Evolutionary conservation across 225 moss, liverwort and hornwort species (phyloP).

Genomic region (Bryum argenteum): DNA sequence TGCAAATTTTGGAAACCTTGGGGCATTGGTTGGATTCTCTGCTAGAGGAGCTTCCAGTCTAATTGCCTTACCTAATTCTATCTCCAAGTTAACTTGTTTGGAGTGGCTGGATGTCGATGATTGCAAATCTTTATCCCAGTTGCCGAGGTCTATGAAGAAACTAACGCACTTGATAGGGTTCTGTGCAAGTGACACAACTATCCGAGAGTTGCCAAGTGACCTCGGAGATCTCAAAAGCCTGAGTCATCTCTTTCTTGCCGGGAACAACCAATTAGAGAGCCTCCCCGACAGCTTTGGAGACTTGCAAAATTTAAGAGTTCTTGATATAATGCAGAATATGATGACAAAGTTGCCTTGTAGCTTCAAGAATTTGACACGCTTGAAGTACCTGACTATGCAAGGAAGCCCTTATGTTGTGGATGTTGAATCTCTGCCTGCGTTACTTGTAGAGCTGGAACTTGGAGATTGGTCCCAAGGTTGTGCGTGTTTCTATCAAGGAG

Average conservation of each 20-base stretch:
- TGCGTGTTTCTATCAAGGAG: constrained; percentile 14
- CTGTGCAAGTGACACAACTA: no score
- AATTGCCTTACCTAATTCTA: constrained; percentile 28
- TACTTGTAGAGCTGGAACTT: constrained; percentile 35
- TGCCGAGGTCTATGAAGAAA: constrained; percentile 35
- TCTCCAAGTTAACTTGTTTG: constrained; percentile 35
- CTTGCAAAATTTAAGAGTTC: constrained; percentile 7
- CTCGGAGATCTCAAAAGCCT: constrained; percentile 31
- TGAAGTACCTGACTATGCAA: constrained; percentile 8
- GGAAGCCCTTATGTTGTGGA: no score
- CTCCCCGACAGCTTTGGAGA: constrained; percentile 29
- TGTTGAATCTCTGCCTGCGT: no score
- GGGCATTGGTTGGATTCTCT: constrained; percentile 18
- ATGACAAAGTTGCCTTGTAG: constrained; percentile 28
- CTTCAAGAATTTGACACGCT: constrained; percentile 25
- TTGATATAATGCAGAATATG: constrained; percentile 22
- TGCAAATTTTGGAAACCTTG: constrained; percentile 27
- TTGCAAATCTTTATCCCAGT: constrained; percentile 7
- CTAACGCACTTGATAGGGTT: constrained; percentile 30
- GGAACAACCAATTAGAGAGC: neutral
- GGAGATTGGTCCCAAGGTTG: constrained; percentile 25
- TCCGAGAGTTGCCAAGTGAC: constrained; percentile 23
- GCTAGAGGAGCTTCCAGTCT: constrained; percentile 27
- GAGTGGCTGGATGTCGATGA: constrained; percentile 5
- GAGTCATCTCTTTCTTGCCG: constrained; percentile 19